Conservation (phyloP, 805 yeast species). For the Yarrowia sp. region DNA sequence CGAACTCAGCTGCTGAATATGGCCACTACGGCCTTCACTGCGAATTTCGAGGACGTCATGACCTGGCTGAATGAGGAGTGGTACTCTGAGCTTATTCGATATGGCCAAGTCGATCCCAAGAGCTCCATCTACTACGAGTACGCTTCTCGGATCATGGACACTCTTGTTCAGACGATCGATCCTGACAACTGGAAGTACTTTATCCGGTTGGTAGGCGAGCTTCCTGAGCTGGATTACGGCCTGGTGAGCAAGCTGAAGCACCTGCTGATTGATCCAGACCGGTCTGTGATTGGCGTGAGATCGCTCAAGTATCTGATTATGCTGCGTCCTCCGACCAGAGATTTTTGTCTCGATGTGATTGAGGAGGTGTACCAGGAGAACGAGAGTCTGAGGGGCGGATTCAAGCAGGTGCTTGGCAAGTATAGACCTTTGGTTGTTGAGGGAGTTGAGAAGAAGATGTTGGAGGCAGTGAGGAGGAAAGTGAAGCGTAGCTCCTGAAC, state of each 20-base stretch:
- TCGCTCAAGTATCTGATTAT: conserved; percentile 75
- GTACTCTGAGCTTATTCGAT: conserved; percentile 54
- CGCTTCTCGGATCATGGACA: conserved; percentile 70
- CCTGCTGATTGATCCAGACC: conserved; percentile 79
- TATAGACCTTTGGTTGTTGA: conserved; percentile 34
- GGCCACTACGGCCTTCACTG: conserved; percentile 69
- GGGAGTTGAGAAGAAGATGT: background rate
- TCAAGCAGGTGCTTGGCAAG: conserved; percentile 34
- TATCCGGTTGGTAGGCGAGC: conserved; percentile 78
- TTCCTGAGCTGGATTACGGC: conserved; percentile 68
- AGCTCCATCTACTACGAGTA: conserved; percentile 55
- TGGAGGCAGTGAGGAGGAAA: background rate
- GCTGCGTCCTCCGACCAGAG: conserved; percentile 85
- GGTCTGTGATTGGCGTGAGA: conserved; percentile 76
- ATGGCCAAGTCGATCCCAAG: conserved; percentile 29
- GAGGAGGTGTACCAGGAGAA: conserved; percentile 36
- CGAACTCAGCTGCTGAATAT: conserved; percentile 70
- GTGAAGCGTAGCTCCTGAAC: conserved; percentile 8
- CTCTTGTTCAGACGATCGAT: conserved; percentile 81
- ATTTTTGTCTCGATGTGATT: conserved; percentile 41
- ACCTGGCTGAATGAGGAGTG: conserved; percentile 97
- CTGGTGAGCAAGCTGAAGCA: conserved; percentile 67
- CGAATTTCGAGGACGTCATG: conserved; percentile 68
- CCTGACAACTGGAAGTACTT: conserved; percentile 75
- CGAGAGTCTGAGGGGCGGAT: conserved; percentile 32